These are phyloP conservation scores for Paramecium biaurelia DNA, from an alignment of 73 alveolate genomes.

Conservation along the genomic window DNA sequence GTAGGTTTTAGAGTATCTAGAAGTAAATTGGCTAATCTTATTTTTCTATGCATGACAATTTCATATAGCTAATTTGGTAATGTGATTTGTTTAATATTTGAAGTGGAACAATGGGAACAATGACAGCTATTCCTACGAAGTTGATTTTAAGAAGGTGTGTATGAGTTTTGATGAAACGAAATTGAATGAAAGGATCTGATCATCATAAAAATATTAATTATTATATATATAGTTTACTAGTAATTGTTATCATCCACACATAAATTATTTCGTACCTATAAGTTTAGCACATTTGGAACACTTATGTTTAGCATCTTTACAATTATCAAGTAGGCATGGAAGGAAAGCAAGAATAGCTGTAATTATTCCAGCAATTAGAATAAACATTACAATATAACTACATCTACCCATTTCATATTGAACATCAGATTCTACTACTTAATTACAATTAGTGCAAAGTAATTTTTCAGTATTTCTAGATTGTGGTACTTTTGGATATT, in stretches of 20 bases:
- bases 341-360: not conserved
- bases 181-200: not conserved
- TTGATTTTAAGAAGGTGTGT: not conserved
- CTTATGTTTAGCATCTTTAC: slow-evolving; percentile 40
- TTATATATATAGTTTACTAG: not conserved
- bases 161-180: not conserved
- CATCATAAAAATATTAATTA: not conserved
- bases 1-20: not conserved
- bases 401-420: slow-evolving; percentile 9
- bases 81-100: not conserved
- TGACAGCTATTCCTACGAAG: not conserved
- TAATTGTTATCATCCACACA: slow-evolving; percentile 7
- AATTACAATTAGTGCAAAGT: not conserved
- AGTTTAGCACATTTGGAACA: slow-evolving; percentile 1
- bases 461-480: not conserved
- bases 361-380: not conserved
- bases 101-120: not conserved
- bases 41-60: not conserved
- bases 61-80: not conserved
- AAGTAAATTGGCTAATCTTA: not conserved
- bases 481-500: slow-evolving; percentile 30
- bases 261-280: slow-evolving; percentile 22
- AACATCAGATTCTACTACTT: not conserved
- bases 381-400: not conserved
- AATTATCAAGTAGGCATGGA: not conserved